A percentile compares a stretch with the other conserved stretches of the same genome.
These are phyloP conservation scores for Knufia petricola DNA, from an alignment of 2,329 filamentous ascomycete genomes.

Conservation along the genomic window DNA sequence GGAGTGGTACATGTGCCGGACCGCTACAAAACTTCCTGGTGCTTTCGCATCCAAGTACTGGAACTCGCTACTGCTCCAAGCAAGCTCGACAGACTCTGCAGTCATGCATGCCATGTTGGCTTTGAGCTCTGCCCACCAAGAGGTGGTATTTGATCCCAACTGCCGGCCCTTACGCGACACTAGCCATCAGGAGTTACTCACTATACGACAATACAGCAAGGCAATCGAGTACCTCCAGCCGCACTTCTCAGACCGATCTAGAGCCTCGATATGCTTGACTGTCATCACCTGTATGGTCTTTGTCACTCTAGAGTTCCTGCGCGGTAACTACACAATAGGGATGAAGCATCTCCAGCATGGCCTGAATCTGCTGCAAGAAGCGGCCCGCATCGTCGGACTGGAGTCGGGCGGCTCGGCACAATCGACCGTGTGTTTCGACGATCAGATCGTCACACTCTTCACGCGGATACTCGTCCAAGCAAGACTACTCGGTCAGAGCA, in stretches of 20 bases:
- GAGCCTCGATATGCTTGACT: slow-evolving; percentile 27
- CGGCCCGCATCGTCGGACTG: background rate
- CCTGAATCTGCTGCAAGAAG: slow-evolving; percentile 24
- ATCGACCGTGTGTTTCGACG: slow-evolving; percentile 8
- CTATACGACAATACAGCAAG: slow-evolving; percentile 33
- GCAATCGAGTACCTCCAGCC: slow-evolving; percentile 30
- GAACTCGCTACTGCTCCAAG: slow-evolving; percentile 32
- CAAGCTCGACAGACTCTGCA: slow-evolving; percentile 31
- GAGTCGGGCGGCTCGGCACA: background rate
- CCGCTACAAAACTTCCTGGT: slow-evolving; percentile 29
- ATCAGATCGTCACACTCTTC: slow-evolving; percentile 23
- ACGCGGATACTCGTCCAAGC: slow-evolving; percentile 25
- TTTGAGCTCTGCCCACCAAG: slow-evolving; percentile 30
- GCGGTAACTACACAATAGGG: slow-evolving; percentile 25
- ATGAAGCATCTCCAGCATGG: slow-evolving; percentile 27
- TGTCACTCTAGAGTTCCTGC: slow-evolving; percentile 33
- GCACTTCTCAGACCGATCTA: slow-evolving; percentile 22
- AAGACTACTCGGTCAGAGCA: slow-evolving; percentile 24
- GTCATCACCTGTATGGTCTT: slow-evolving; percentile 37
- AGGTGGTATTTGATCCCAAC: slow-evolving; percentile 12
- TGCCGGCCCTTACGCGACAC: background rate
- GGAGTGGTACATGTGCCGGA: slow-evolving; percentile 25
- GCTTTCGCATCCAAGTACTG: slow-evolving; percentile 31
- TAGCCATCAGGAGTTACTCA: slow-evolving; percentile 25
- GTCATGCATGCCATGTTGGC: slow-evolving; percentile 36